These are phyloP conservation scores for Blastomyces parvus DNA, from an alignment of 2,329 filamentous ascomycete species.

Conservation along the genomic window DNA sequence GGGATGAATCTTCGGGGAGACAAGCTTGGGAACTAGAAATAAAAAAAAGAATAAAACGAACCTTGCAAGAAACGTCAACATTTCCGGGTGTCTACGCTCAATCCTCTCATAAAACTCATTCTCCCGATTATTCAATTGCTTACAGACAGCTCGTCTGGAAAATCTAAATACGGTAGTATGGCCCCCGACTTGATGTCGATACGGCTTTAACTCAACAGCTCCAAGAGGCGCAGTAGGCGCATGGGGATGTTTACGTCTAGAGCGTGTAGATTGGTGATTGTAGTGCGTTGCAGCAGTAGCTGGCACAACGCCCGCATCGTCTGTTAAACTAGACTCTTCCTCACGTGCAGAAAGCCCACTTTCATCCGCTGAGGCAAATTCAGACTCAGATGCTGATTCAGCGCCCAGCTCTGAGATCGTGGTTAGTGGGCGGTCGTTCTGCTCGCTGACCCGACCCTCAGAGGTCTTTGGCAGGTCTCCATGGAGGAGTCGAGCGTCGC, in stretches of 20 bases:
- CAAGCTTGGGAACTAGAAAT: conserved; percentile 10
- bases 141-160: conserved; percentile 89
- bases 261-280: conserved; percentile 23
- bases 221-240: conserved; percentile 53
- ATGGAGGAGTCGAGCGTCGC: conserved; percentile 52
- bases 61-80: conserved; percentile 83
- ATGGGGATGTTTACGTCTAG: conserved; percentile 23
- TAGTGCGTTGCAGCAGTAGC: conserved; percentile 37
- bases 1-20: neutral
- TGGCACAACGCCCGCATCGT: conserved; percentile 44
- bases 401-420: conserved; percentile 29
- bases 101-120: conserved; percentile 98
- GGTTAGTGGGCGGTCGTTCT: conserved; percentile 28
- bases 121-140: conserved; percentile 94
- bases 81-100: conserved; percentile 78
- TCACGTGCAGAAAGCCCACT: conserved; percentile 35
- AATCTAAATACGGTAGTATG: conserved; percentile 96
- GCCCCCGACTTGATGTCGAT: conserved; percentile 93
- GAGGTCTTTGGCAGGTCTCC: conserved; percentile 44
- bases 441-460: conserved; percentile 24
- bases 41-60: conserved; percentile 38
- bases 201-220: conserved; percentile 91
- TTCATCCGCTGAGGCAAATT: conserved; percentile 36
- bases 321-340: conserved; percentile 46
- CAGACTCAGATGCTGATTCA: conserved; percentile 39